These are phyloP conservation scores for Schwanniomyces vanrijiae DNA, from an alignment of 805 yeast species.

Conservation along the genomic window DNA sequence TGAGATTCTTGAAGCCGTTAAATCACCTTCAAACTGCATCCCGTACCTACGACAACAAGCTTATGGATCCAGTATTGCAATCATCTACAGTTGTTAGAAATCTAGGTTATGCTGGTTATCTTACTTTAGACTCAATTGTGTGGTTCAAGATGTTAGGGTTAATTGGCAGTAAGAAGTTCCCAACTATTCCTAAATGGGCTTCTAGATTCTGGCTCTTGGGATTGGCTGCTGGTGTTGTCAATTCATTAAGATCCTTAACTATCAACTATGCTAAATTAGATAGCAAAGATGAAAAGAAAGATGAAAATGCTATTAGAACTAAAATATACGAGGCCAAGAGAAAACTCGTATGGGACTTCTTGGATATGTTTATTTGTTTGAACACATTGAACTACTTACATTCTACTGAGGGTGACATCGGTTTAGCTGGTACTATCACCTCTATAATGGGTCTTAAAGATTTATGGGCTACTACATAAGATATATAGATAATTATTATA, in stretches of 20 bases:
- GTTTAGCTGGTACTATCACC: slow-evolving; percentile 81
- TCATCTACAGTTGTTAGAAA: slow-evolving; percentile 54
- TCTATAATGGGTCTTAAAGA: slow-evolving; percentile 76
- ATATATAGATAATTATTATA: background rate
- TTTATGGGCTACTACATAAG: slow-evolving; percentile 46
- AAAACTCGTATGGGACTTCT: slow-evolving; percentile 71
- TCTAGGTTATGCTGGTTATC: slow-evolving; percentile 61
- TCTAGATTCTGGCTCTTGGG: slow-evolving; percentile 79
- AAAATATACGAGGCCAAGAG: slow-evolving; percentile 54
- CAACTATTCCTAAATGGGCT: slow-evolving; percentile 55
- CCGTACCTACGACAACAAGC: slow-evolving; percentile 65
- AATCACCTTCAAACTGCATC: slow-evolving; percentile 69
- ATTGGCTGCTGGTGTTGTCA: slow-evolving; percentile 59
- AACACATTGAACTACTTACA: slow-evolving; percentile 61
- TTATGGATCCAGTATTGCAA: slow-evolving; percentile 60
- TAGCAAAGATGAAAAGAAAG: slow-evolving; percentile 23
- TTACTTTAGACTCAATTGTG: slow-evolving; percentile 61
- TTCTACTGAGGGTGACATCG: slow-evolving; percentile 76
- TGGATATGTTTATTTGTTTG: slow-evolving; percentile 75
- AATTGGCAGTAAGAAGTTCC: slow-evolving; percentile 45
- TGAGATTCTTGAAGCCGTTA: slow-evolving; percentile 82
- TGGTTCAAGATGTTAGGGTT: slow-evolving; percentile 62
- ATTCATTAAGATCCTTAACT: slow-evolving; percentile 55
- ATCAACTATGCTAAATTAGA: slow-evolving; percentile 41
- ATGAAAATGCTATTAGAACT: slow-evolving; percentile 35